Evolutionary conservation across 2,329 filamentous ascomycete species (phyloP).

Genomic region (Sporothrix brunneoviolacea): DNA sequence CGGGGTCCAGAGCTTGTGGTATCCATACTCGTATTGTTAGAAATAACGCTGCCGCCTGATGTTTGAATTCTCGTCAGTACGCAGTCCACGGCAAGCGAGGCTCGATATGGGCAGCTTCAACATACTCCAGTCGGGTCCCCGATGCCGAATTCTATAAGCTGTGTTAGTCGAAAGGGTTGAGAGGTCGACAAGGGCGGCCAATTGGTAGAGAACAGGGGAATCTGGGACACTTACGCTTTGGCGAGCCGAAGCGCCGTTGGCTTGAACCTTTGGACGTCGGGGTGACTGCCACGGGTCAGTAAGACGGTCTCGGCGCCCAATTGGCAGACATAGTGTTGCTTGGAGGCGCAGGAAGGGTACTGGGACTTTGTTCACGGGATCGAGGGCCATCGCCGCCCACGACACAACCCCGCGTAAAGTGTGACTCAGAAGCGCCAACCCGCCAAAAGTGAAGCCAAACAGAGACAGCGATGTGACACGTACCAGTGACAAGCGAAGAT

Average conservation of each 20-base stretch:
- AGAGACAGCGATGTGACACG: slow-evolving; percentile 29
- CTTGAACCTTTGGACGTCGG: slow-evolving; percentile 95
- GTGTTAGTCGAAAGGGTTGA: slow-evolving; percentile 16
- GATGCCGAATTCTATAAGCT: slow-evolving; percentile 71
- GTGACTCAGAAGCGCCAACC: slow-evolving; percentile 28
- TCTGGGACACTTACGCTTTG: slow-evolving; percentile 68
- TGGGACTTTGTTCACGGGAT: background rate
- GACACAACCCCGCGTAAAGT: slow-evolving; percentile 7
- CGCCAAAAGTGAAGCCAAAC: slow-evolving; percentile 11
- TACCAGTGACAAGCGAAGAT: slow-evolving; percentile 94
- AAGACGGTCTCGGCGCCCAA: background rate
- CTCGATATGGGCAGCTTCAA: background rate
- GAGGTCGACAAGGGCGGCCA: slow-evolving; percentile 20
- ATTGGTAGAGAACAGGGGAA: background rate
- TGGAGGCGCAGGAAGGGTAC: background rate
- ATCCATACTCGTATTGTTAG: slow-evolving; percentile 79
- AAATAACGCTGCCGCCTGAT: slow-evolving; percentile 77
- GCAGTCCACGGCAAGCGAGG: slow-evolving; percentile 37
- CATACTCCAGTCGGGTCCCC: slow-evolving; percentile 95
- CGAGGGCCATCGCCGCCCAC: slow-evolving; percentile 10
- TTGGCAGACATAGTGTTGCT: background rate
- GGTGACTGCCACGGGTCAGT: slow-evolving; percentile 51
- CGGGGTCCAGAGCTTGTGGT: background rate
- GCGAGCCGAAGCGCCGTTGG: slow-evolving; percentile 86
- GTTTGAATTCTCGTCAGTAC: background rate